phyloP scores from a whole-genome alignment of 139 green algal species.

The Chlamydomonas urium region DNA sequence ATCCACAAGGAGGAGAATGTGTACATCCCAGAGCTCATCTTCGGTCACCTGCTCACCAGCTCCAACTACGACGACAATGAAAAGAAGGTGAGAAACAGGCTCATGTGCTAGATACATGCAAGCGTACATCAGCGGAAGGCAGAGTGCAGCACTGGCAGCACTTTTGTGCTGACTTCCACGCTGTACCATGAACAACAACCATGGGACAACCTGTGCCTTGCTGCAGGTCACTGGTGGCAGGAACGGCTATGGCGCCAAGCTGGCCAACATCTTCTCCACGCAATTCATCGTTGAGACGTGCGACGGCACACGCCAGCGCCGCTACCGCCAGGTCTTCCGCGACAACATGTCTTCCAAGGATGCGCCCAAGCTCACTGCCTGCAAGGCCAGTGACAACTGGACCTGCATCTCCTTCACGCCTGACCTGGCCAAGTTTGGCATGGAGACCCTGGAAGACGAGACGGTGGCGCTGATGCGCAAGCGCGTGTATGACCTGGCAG shows the following conservation, averaged over 20 bases:
- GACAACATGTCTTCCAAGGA: conserved; percentile 73
- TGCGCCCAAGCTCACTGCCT: conserved; percentile 67
- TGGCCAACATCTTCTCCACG: conserved; percentile 99
- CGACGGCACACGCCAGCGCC: conserved; percentile 75
- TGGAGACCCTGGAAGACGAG: conserved; percentile 78
- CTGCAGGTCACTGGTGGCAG: conserved; percentile 89
- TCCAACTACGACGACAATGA: conserved; percentile 99
- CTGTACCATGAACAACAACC: too few relatives aligned
- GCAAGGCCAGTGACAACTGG: conserved; percentile 92
- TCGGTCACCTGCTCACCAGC: conserved; percentile 96
- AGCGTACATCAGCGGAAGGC: too few relatives aligned
- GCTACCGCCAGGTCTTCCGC: conserved; percentile 85
- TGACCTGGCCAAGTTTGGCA: conserved; percentile 94
- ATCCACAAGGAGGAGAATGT: conserved; percentile 91
- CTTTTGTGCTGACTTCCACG: too few relatives aligned
- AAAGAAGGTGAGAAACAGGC: conserved; percentile 91
- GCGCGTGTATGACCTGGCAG: conserved; percentile 93
- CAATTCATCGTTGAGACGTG: conserved; percentile 96
- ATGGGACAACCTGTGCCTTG: too few relatives aligned
- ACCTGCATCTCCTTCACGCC: conserved; percentile 95
- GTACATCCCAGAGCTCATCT: conserved; percentile 98
- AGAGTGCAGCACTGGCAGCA: too few relatives aligned
- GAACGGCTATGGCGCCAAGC: conserved; percentile 98
- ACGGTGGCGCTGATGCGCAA: conserved; percentile 91
- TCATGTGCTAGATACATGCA: too few relatives aligned